phyloP scores from a whole-genome alignment of 2,329 filamentous ascomycete genomes.

The Colletotrichum spinosum region DNA sequence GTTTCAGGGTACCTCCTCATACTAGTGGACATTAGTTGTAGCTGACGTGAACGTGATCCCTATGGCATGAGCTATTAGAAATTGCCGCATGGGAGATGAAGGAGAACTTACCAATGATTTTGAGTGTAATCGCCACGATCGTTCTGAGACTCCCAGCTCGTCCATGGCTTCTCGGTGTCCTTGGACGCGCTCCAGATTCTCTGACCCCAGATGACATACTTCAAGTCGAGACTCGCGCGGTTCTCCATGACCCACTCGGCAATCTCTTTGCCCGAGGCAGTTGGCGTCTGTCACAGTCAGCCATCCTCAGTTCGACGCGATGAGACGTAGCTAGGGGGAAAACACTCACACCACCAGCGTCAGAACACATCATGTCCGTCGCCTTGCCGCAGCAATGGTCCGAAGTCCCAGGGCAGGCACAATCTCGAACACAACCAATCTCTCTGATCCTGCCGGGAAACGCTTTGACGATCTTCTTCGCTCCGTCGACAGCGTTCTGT shows the following conservation, averaged over 20 bases:
- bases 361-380: conserved; percentile 53
- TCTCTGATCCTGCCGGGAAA: conserved; percentile 51
- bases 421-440: conserved; percentile 49
- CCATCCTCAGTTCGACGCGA: neutral
- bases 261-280: conserved; percentile 54
- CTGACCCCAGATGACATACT: conserved; percentile 64
- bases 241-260: conserved; percentile 63
- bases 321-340: neutral
- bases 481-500: conserved; percentile 49
- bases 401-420: conserved; percentile 46
- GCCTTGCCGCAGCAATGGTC: conserved; percentile 54
- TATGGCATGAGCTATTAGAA: conserved; percentile 6
- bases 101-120: conserved; percentile 55
- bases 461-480: conserved; percentile 48
- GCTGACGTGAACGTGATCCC: conserved; percentile 47
- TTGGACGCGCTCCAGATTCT: conserved; percentile 56
- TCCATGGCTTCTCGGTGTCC: conserved; percentile 53
- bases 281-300: conserved; percentile 44
- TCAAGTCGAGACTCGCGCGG: conserved; percentile 52
- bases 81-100: fast-evolving
- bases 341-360: conserved; percentile 50
- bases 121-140: conserved; percentile 53
- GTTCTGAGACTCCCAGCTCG: conserved; percentile 55
- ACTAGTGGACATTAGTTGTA: conserved; percentile 37
- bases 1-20: no score